phyloP scores from a whole-genome alignment of 768 basidiomycete genomes.

The Tricholoma flavovirens region DNA sequence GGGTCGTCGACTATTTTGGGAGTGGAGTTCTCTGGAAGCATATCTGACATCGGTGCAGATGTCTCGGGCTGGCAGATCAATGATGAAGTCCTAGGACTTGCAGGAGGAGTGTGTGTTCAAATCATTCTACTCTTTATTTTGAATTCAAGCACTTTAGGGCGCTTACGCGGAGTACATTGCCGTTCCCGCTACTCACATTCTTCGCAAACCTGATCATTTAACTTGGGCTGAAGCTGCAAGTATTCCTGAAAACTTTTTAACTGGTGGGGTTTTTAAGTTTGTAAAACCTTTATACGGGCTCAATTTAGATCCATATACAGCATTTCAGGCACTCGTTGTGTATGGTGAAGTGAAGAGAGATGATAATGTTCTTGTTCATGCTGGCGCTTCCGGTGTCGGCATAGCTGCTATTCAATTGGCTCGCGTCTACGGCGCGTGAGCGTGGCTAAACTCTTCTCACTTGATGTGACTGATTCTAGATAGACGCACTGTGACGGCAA shows the following conservation, averaged over 20 bases:
- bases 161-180: constrained; percentile 88
- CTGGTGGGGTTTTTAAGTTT: constrained; percentile 42
- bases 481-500: constrained; percentile 72
- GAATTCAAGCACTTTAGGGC: constrained; percentile 62
- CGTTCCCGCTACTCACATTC: constrained; percentile 57
- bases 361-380: constrained; percentile 82
- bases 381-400: constrained; percentile 88
- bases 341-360: constrained; percentile 63
- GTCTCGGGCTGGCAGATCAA: constrained; percentile 52
- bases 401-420: constrained; percentile 86
- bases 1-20: constrained; percentile 73
- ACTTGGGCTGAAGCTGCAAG: constrained; percentile 83
- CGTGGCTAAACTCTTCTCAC: constrained; percentile 7
- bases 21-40: constrained; percentile 77
- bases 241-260: constrained; percentile 85
- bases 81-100: constrained; percentile 76
- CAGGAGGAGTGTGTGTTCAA: constrained; percentile 58
- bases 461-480: not conserved
- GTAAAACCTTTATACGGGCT: not conserved
- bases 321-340: constrained; percentile 48
- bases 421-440: constrained; percentile 67
- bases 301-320: constrained; percentile 19
- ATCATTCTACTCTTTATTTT: not conserved
- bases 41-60: constrained; percentile 47
- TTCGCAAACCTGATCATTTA: constrained; percentile 69